A percentile compares a stretch with the other conserved stretches of the same genome.
Conservation (phyloP, 768 basidiomycete genomes). For the Mycena vulgaris region DNA sequence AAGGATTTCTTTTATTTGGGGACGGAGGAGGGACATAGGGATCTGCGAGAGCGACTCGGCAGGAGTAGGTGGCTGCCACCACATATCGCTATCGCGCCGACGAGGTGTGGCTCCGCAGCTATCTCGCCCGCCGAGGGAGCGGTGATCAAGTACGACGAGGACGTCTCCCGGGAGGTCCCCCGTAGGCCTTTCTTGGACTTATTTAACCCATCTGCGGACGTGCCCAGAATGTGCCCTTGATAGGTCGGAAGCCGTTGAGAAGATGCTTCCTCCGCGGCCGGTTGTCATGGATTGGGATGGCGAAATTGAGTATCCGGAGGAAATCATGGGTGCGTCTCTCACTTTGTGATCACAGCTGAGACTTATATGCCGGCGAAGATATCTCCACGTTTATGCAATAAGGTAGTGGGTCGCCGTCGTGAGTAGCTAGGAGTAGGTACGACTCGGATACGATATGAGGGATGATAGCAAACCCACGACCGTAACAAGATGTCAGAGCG, state of each 20-base stretch:
- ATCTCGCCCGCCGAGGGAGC: constrained; percentile 25
- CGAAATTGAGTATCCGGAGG: constrained; percentile 12
- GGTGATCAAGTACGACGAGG: constrained; percentile 24
- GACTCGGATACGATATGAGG: too few species aligned
- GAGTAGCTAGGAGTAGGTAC: too few species aligned
- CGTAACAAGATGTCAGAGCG: too few species aligned
- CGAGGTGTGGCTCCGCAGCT: background rate
- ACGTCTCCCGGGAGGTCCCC: constrained; percentile 22
- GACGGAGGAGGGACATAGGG: constrained; percentile 21
- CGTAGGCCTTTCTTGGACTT: background rate
- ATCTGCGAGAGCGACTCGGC: constrained; percentile 22
- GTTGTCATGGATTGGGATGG: constrained; percentile 29
- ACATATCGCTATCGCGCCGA: background rate
- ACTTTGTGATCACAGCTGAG: background rate
- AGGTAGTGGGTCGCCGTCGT: too few species aligned
- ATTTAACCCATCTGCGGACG: background rate
- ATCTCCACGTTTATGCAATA: constrained; percentile 11
- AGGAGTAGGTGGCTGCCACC: background rate
- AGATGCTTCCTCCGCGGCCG: constrained; percentile 25
- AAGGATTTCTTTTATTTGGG: constrained; percentile 29
- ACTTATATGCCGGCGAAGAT: background rate
- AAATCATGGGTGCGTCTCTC: constrained; percentile 12
- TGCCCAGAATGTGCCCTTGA: constrained; percentile 7
- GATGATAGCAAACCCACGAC: too few species aligned
- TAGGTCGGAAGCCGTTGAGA: constrained; percentile 22